phyloP scores from a whole-genome alignment of 345 rosid genomes.

The Kernera saxatilis region DNA sequence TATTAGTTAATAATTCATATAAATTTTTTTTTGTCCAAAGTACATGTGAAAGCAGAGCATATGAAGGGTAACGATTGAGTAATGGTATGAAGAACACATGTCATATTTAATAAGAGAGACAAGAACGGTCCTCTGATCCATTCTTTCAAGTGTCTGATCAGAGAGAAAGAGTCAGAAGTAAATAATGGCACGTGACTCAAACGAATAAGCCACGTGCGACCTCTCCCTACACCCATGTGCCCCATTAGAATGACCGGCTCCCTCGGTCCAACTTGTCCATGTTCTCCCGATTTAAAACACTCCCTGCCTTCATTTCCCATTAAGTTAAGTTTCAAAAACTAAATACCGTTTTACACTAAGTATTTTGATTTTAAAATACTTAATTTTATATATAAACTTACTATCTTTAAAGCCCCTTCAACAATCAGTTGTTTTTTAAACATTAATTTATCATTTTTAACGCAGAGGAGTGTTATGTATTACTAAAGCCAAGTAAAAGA shows the following conservation, averaged over 20 bases:
- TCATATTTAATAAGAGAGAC: constrained; percentile 31
- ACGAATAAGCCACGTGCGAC: constrained; percentile 38
- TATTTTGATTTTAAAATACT: no score
- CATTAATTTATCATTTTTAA: no score
- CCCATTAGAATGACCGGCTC: constrained; percentile 29
- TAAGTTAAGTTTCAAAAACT: neutral
- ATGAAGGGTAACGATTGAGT: constrained; percentile 19
- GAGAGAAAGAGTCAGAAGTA: constrained; percentile 35
- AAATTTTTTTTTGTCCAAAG: neutral
- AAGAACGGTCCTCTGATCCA: constrained; percentile 31
- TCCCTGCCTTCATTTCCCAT: neutral
- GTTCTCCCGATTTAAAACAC: constrained; percentile 5
- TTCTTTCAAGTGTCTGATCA: constrained; percentile 15
- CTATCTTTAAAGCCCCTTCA: no score
- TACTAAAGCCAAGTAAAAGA: neutral
- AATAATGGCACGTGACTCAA: constrained; percentile 58
- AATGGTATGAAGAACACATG: constrained; percentile 26
- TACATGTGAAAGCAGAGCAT: constrained; percentile 34
- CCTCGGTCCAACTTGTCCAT: constrained; percentile 47
- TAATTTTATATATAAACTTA: no score
- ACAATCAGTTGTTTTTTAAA: no score
- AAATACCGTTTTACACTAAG: neutral
- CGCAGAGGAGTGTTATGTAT: no score
- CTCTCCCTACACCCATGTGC: constrained; percentile 49
- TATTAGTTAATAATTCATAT: constrained; percentile 13